A percentile compares a stretch with the other conserved stretches of the same genome.
Conservation (phyloP, 2,329 filamentous ascomycete genomes). For the Penicillium sp. region DNA sequence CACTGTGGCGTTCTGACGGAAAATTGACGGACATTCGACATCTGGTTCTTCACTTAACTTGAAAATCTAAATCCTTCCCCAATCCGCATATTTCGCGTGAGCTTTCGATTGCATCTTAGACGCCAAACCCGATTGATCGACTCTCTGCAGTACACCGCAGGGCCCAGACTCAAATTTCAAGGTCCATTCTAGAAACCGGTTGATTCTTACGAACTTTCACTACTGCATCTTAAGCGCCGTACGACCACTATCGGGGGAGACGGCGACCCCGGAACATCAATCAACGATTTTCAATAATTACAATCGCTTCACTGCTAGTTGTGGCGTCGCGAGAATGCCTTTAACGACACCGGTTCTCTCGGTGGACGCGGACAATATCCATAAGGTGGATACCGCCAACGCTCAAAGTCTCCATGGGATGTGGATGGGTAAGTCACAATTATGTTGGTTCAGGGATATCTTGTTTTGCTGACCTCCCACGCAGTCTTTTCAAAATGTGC, state of each 20-base stretch:
- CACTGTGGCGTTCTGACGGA: constrained; percentile 22
- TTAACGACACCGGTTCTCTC: constrained; percentile 85
- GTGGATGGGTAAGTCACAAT: constrained; percentile 77
- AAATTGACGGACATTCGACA: constrained; percentile 14
- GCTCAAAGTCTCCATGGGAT: constrained; percentile 93
- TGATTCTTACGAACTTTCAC: constrained; percentile 21
- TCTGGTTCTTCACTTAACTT: constrained; percentile 10
- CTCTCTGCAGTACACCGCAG: constrained; percentile 21
- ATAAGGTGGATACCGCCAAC: constrained; percentile 91
- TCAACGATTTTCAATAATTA: constrained; percentile 4
- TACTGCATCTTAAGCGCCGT: constrained; percentile 37
- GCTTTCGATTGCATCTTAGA: constrained; percentile 21
- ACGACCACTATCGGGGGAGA: constrained; percentile 46
- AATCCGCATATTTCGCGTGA: constrained; percentile 7
- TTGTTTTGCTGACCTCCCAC: background rate
- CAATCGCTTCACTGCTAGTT: constrained; percentile 17
- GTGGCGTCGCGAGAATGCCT: constrained; percentile 64
- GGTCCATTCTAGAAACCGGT: constrained; percentile 8
- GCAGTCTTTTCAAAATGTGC: constrained; percentile 91
- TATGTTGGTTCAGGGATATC: background rate
- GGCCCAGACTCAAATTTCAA: constrained; percentile 16
- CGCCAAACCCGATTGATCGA: constrained; percentile 21
- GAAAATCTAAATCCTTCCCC: constrained; percentile 5
- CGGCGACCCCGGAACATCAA: constrained; percentile 43
- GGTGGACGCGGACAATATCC: constrained; percentile 86